Evolutionary conservation across 2,329 filamentous ascomycete genomes (phyloP).

Genomic region (Stagonosporopsis rhizophila): DNA sequence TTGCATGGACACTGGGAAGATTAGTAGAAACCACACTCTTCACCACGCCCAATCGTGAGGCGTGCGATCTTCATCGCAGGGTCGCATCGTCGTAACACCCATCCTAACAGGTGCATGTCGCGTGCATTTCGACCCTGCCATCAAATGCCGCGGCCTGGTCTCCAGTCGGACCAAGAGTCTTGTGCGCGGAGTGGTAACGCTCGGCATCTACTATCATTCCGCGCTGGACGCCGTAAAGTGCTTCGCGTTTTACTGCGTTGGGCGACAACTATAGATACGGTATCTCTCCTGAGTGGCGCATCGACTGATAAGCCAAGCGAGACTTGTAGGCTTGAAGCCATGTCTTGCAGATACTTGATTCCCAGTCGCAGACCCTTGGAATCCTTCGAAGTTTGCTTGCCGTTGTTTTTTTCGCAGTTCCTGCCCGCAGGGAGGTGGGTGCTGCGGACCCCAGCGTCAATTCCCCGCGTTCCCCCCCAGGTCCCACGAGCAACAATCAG

Average conservation of each 20-base stretch:
- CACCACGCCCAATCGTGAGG: neutral
- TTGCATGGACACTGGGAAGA: no score
- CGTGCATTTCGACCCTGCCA: neutral
- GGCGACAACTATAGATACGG: constrained; percentile 3
- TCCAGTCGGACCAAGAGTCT: constrained; percentile 9
- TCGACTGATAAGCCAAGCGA: constrained; percentile 16
- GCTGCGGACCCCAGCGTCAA: neutral
- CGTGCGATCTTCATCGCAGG: neutral
- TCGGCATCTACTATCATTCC: neutral
- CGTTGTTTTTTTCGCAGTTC: neutral
- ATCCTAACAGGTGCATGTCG: neutral
- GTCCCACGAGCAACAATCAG: constrained; percentile 1
- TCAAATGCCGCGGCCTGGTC: neutral
- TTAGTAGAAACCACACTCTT: neutral
- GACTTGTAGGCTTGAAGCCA: constrained; percentile 1
- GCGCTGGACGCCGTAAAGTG: constrained; percentile 2
- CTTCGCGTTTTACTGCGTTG: neutral
- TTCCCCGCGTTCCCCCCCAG: constrained; percentile 16
- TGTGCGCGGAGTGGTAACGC: constrained; percentile 6
- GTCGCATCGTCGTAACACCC: neutral
- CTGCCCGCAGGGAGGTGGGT: neutral
- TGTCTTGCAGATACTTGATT: constrained; percentile 5
- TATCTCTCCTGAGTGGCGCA: constrained; percentile 4
- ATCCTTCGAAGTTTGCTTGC: constrained; percentile 6
- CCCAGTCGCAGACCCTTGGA: constrained; percentile 2